Base-by-base conservation (phyloP, 352 stramenopile genomes). In the Phytophthora aleatoria region DNA sequence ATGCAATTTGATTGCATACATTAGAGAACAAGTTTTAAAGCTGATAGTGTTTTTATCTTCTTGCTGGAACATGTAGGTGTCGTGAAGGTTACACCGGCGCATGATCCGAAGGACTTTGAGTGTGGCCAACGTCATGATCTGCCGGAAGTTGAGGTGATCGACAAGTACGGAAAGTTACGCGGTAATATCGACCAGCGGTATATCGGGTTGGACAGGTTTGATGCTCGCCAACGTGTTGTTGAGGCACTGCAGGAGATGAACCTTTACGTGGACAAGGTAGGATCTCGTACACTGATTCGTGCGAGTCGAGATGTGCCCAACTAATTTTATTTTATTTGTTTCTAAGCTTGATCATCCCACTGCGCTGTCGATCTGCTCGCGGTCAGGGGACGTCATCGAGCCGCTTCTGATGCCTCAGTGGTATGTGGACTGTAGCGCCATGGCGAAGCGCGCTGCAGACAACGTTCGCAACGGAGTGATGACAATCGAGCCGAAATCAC, bases 91-190 rank as follows among this genome's bases (percentile, higher is more conserved):
- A 99, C 98, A n/a, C 98, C 98, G 3, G 97, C 97, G 11, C 98
- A 99, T 68, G 98, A 99, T 74, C 93, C 96, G 3, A 99, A 99
- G 64, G 98, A 99, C 85, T 99, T 99, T 79, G 97, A 99, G 69
- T 99, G 97, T 69, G 98, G 97, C 12, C 91, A 97, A 69, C 83
- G 97, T 20, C 96, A 99, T 63, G 81, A 88, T 38, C 82, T 99
- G n/a, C 69, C 80, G 1, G 74, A 92, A 55, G 67, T 81, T 30
- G 69, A 89, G 30, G 74, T 96, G 30, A 93, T 96, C 28, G 76
- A 94, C 47, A 78, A 89, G 30, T 62, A 85, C 27, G 87, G 87
- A 33, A 81, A 82, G 3, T 69, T 96, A 49, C 92, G 79, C 28
- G 79, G 83, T 5, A 73, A 81, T 4, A 80, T 97, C 50, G 91